phyloP scores from a whole-genome alignment of 805 yeast genomes.

The Komagataella phaffii region DNA sequence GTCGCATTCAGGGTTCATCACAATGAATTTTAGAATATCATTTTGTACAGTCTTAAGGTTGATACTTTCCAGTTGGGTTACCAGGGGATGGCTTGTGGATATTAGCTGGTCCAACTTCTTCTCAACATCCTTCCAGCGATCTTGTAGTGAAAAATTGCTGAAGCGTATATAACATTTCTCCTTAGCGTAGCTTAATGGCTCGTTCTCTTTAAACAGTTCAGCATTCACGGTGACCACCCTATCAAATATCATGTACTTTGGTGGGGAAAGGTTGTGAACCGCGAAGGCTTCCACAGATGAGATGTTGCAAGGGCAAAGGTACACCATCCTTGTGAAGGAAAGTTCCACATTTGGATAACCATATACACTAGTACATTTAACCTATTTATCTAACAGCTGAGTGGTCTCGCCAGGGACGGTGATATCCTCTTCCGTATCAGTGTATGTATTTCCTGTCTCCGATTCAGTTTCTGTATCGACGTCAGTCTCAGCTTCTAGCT shows the following conservation, averaged over 20 bases:
- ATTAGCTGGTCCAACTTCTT: neutral
- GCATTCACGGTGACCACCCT: neutral
- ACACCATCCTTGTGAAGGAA: too few relatives aligned
- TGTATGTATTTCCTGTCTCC: conserved; percentile 55
- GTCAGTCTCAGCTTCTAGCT: neutral
- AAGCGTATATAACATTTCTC: neutral
- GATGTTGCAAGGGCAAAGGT: too few relatives aligned
- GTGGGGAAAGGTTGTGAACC: neutral
- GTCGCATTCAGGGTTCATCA: neutral
- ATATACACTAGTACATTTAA: neutral
- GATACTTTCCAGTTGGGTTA: neutral
- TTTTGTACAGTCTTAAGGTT: neutral
- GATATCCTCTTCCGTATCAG: conserved; percentile 21
- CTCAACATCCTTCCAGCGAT: neutral
- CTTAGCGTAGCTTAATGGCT: neutral
- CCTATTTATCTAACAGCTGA: neutral
- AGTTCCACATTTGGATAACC: too few relatives aligned
- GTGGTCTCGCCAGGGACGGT: neutral
- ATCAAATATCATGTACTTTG: neutral
- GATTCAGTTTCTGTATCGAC: conserved; percentile 10
- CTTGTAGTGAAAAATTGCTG: neutral
- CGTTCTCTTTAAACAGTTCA: neutral
- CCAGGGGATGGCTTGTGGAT: neutral
- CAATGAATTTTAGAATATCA: neutral
- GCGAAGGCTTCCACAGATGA: neutral